Evolutionary conservation across 768 basidiomycete species (phyloP).

Genomic region (Pleurotus platypus): DNA sequence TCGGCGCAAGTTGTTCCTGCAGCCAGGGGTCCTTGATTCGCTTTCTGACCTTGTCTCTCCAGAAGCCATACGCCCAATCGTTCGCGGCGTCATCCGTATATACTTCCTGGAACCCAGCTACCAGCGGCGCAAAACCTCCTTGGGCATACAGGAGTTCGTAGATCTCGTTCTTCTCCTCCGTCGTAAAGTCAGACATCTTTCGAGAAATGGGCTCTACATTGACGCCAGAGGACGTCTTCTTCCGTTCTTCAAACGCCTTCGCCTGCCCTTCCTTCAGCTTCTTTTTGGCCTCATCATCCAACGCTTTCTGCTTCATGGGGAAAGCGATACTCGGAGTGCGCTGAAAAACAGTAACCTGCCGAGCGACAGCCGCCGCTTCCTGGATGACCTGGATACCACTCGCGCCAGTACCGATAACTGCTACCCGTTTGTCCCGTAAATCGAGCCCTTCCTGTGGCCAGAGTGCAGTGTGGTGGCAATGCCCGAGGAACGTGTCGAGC

Average conservation of each 20-base stretch:
- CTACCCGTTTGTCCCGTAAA: conserved; percentile 19
- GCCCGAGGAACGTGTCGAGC: conserved; percentile 20
- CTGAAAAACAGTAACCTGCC: conserved; percentile 23
- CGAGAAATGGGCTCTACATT: conserved; percentile 10
- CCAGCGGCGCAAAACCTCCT: conserved; percentile 19
- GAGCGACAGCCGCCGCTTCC: conserved; percentile 15
- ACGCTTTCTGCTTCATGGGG: conserved; percentile 54
- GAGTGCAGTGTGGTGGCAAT: conserved; percentile 18
- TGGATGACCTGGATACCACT: conserved; percentile 24
- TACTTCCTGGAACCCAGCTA: conserved; percentile 15
- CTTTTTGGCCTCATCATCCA: conserved; percentile 39
- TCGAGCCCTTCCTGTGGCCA: conserved; percentile 21
- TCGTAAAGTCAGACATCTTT: conserved; percentile 11
- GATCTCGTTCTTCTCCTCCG: conserved; percentile 17
- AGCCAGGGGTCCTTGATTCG: conserved; percentile 17
- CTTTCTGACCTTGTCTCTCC: conserved; percentile 19
- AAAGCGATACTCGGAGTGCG: conserved; percentile 40
- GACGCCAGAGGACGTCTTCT: conserved; percentile 17
- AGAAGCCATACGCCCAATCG: conserved; percentile 19
- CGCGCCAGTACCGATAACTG: conserved; percentile 24
- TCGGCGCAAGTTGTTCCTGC: conserved; percentile 21
- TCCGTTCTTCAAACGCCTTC: conserved; percentile 17
- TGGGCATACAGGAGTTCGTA: conserved; percentile 18
- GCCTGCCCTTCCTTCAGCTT: conserved; percentile 13
- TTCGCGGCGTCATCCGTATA: conserved; percentile 16